These are phyloP conservation scores for Penicillium canescens DNA, from an alignment of 495 filamentous ascomycete species.

Conservation along the genomic window DNA sequence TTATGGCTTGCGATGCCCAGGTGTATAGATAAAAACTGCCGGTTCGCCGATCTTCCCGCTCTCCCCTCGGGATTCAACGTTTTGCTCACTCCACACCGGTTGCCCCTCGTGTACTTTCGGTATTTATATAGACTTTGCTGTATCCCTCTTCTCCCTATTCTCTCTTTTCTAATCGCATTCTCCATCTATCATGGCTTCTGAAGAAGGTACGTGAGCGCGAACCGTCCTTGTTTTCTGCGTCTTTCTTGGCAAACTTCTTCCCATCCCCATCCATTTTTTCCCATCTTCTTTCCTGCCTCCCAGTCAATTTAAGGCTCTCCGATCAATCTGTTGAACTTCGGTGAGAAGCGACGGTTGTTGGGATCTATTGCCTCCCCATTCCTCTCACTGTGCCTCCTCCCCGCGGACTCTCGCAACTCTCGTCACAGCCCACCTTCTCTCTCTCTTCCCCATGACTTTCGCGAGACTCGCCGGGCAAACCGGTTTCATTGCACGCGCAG, in stretches of 20 bases:
- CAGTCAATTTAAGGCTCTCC: constrained; percentile 5
- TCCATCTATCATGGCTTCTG: constrained; percentile 7
- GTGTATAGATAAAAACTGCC: constrained; percentile 3
- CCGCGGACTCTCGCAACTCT: not conserved
- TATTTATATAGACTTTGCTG: not conserved
- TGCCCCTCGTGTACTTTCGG: not conserved
- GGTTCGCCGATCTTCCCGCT: constrained; percentile 1
- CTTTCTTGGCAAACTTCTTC: constrained; percentile 13
- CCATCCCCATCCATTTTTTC: constrained; percentile 8
- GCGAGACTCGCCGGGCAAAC: constrained; percentile 22
- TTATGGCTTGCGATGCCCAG: not conserved
- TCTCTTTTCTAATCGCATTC: not conserved
- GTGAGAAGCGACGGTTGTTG: constrained; percentile 1
- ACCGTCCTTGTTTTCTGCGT: not conserved
- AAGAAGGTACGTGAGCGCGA: constrained; percentile 23
- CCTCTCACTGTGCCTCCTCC: not conserved
- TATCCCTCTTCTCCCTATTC: not conserved
- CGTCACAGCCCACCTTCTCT: constrained; percentile 8
- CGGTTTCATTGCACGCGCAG: constrained; percentile 14
- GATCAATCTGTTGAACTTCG: not conserved
- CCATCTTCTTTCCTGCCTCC: not conserved
- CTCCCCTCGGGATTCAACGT: constrained; percentile 1
- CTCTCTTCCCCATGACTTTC: constrained; percentile 22
- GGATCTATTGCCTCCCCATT: not conserved
- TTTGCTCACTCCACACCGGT: not conserved